phyloP scores from a whole-genome alignment of 345 rosid genomes.

The Kandelia obovata region DNA sequence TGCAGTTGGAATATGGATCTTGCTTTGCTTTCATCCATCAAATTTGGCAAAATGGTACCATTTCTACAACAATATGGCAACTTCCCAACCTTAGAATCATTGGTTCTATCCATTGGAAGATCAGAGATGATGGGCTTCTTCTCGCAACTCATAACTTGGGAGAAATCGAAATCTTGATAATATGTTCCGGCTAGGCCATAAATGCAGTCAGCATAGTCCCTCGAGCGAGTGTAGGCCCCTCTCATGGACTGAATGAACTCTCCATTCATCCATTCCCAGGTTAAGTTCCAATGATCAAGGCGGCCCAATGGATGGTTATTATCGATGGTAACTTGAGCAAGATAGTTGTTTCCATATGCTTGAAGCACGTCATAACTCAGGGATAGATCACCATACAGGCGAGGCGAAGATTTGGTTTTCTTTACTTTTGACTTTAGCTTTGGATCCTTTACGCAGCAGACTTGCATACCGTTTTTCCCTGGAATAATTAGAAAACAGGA shows the following conservation, averaged over 20 bases:
- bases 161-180: conserved; percentile 63
- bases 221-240: conserved; percentile 72
- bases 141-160: conserved; percentile 61
- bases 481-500: conserved; percentile 3
- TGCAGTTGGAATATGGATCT: conserved; percentile 63
- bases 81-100: conserved; percentile 60
- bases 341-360: conserved; percentile 64
- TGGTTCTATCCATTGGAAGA: conserved; percentile 48
- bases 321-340: conserved; percentile 85
- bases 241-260: conserved; percentile 78
- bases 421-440: conserved; percentile 45
- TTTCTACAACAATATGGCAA: conserved; percentile 77
- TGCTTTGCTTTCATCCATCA: conserved; percentile 61
- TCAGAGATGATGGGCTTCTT: conserved; percentile 66
- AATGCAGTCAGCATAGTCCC: conserved; percentile 52
- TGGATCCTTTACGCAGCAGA: conserved; percentile 72
- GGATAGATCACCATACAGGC: conserved; percentile 60
- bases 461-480: conserved; percentile 59
- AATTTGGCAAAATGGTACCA: conserved; percentile 59
- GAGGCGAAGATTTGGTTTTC: conserved; percentile 45
- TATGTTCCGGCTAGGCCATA: conserved; percentile 60
- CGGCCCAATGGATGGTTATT: conserved; percentile 67
- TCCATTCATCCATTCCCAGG: conserved; percentile 91
- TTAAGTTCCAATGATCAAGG: conserved; percentile 87
- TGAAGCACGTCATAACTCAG: conserved; percentile 64